Conservation (phyloP, 345 rosid species). For the Mallotus nudiflorus region DNA sequence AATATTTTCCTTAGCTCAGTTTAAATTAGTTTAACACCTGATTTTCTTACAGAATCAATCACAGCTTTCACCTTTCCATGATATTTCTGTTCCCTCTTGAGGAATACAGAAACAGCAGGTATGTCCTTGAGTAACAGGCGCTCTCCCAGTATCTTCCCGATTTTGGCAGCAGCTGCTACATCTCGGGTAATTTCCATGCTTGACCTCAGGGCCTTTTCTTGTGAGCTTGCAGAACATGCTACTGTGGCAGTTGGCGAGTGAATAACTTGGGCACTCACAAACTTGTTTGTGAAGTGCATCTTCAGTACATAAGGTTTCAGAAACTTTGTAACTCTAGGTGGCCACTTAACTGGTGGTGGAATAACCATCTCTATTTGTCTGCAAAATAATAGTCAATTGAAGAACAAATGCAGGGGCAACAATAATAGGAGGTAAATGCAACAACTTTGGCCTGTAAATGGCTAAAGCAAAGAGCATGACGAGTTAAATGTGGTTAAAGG, state of each 20-base stretch:
- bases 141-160: conserved; percentile 76
- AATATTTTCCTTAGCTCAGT: neutral
- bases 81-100: conserved; percentile 73
- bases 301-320: conserved; percentile 75
- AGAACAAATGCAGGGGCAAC: neutral
- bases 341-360: conserved; percentile 57
- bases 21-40: conserved; percentile 63
- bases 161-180: conserved; percentile 86
- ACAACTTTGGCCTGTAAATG: neutral
- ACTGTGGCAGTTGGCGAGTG: conserved; percentile 83
- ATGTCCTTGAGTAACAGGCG: conserved; percentile 65
- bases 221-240: conserved; percentile 76
- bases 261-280: conserved; percentile 71
- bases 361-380: conserved; percentile 21
- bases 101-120: conserved; percentile 63
- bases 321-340: conserved; percentile 53
- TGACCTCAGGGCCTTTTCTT: conserved; percentile 67
- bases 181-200: conserved; percentile 65
- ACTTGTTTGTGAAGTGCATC: conserved; percentile 79
- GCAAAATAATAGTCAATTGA: neutral
- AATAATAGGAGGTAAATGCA: conserved; percentile 3
- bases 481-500: too few relatives aligned
- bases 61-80: conserved; percentile 93
- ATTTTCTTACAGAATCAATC: conserved; percentile 67
- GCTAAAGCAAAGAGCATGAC: neutral